Base-by-base conservation (phyloP, 768 basidiomycete species). In the Suillus brevipes region DNA sequence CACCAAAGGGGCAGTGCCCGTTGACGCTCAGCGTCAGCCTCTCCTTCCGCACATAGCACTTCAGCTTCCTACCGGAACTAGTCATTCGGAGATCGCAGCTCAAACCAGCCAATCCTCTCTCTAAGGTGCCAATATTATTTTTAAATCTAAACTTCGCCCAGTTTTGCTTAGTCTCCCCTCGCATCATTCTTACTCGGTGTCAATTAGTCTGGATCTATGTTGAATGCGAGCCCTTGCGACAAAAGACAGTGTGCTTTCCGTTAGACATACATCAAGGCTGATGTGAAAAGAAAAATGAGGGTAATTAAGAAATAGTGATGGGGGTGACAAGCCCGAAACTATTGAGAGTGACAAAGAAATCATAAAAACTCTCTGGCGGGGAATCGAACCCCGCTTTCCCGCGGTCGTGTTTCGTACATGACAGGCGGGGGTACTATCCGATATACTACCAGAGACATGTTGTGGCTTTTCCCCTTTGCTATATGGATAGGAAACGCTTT, bases 311-410 rank as follows among this genome's bases (percentile, higher is more conserved):
- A 23, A 49, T 0, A 31, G 31, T 31, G 31, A 31, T 31, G n/a
- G n/a, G n/a, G n/a, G n/a, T n/a, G 31, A 31, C 31, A 31, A 28
- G 28, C 28, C 28, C 28, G 28, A 28, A 28, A 31, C 31, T 31
- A 31, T 31, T 4, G 31, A 31, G 4, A 90, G 85, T 25, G 83
- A 88, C 68, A 84, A 85, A 61, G 84, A 86, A 68, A 79, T 83
- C 3, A 73, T 91, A 64, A 61, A 56, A 40, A 18, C 69, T 71
- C 70, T 69, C 74, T 75, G 74, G 74, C 74, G 73, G 71, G 74
- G 74, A 75, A 65, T 75, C 74, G 74, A 75, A 75, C 74, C 72
- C 74, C 64, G 71, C 67, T 66, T 63, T 73, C 64, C 68, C 74
- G 74, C 74, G 72, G 45, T 18, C 60, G 60, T 36, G 47, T 43